Evolutionary conservation across 2,329 filamentous ascomycete genomes (phyloP), one percentile per base, ranked within the genome.

Genomic region (Akanthomyces uredinophilus): DNA sequence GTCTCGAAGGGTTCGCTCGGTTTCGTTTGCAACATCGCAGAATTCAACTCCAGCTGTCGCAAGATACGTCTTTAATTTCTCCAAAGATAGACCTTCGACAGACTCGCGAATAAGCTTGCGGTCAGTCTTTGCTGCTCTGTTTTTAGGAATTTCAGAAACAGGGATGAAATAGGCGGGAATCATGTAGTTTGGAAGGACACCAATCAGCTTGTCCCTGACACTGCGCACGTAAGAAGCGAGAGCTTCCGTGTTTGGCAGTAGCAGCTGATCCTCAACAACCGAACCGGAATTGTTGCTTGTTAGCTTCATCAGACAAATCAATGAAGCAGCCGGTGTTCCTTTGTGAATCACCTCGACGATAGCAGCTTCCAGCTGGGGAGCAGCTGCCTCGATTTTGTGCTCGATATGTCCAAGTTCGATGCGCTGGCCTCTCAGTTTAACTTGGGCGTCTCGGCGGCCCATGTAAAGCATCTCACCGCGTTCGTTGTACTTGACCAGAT

Each of bases 391-490:
- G 13, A 62, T 56, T 22, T 29, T 32, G 32, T 20, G 8, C 32
- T 64, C 62, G n/a, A 64, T 47, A 14, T 64, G 49, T 6, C 52
- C 60, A 1, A 80, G 71, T 69, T 79, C 84, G 61, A 81, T 72
- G 60, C 81, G 68, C 61, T 78, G 83, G 47, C 84, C 85, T 35
- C 77, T 75, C 14, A 85, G 68, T 66, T 85, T 85, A 50, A 84
- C 75, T 67, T 84, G 82, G 0, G 75, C 75, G 66, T 84, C 82
- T 65, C 79, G 80, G 37, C 82, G 73, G 52, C 80, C 81, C 57
- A 80, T 64, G 60, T 74, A 78, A 0, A 70, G 63, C 24, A 79
- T 68, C 27, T 64, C 64, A 14, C 74, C 74, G 60, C 78, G 69
- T 0, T 53, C 53, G 39, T 70, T 62, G 29, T 72, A 71, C 20